Evolutionary conservation across 495 filamentous ascomycete genomes (phyloP).

Genomic region (Podospora fimiseda): DNA sequence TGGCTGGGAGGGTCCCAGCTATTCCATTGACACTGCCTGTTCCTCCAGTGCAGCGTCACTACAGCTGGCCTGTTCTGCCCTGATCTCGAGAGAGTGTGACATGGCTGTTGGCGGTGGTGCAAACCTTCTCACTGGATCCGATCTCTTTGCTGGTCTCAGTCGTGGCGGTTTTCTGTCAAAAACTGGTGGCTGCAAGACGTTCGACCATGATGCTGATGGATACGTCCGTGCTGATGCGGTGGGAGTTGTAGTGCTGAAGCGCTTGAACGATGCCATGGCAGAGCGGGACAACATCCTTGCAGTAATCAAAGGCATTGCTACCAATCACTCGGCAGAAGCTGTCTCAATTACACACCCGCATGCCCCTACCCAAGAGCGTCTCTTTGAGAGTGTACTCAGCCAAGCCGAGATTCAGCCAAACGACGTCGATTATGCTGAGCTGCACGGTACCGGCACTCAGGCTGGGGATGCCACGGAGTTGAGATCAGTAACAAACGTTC

Average conservation of each 20-base stretch:
- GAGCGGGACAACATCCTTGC: slow-evolving; percentile 68
- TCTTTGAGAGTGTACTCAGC: slow-evolving; percentile 58
- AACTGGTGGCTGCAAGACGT: slow-evolving; percentile 71
- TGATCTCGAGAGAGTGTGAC: slow-evolving; percentile 70
- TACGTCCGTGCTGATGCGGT: slow-evolving; percentile 67
- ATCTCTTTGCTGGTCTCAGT: slow-evolving; percentile 70
- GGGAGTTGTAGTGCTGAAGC: slow-evolving; percentile 61
- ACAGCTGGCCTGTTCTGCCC: slow-evolving; percentile 69
- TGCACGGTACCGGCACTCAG: slow-evolving; percentile 79
- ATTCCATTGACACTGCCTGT: slow-evolving; percentile 81
- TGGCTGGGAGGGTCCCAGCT: slow-evolving; percentile 75
- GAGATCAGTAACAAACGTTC: slow-evolving; percentile 65
- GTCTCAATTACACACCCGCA: slow-evolving; percentile 70
- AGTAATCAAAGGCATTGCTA: slow-evolving; percentile 54
- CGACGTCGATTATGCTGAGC: slow-evolving; percentile 69
- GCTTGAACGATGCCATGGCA: slow-evolving; percentile 62
- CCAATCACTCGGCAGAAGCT: slow-evolving; percentile 66
- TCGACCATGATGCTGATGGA: slow-evolving; percentile 66
- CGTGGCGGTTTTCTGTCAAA: slow-evolving; percentile 71
- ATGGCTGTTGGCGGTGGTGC: slow-evolving; percentile 74
- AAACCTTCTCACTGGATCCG: slow-evolving; percentile 65
- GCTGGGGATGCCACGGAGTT: slow-evolving; percentile 71
- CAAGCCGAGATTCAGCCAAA: slow-evolving; percentile 57
- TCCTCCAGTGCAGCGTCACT: slow-evolving; percentile 75
- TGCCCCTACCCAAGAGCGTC: slow-evolving; percentile 56